phyloP scores from a whole-genome alignment of 2,329 filamentous ascomycete species.

The Beauveria sp. region DNA sequence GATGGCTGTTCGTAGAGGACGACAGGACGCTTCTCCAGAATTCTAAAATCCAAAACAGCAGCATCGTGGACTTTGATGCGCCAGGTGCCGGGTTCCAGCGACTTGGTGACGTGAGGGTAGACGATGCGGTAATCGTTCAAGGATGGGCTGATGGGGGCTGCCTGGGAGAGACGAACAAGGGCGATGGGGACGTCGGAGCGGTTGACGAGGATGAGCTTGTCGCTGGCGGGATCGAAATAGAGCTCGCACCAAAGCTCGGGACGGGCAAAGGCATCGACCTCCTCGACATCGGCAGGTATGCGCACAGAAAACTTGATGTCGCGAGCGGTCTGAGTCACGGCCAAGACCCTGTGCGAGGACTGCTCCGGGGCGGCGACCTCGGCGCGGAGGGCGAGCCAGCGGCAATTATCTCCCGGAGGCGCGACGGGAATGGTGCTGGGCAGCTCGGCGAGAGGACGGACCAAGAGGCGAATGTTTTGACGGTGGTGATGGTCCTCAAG shows the following conservation, averaged over 20 bases:
- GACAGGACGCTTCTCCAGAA: conserved; percentile 46
- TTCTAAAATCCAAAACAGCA: conserved; percentile 49
- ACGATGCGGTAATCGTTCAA: conserved; percentile 36
- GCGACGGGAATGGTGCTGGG: conserved; percentile 46
- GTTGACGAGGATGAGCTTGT: conserved; percentile 50
- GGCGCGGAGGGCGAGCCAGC: conserved; percentile 48
- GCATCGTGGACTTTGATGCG: conserved; percentile 42
- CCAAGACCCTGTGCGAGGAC: conserved; percentile 48
- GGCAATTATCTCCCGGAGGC: conserved; percentile 46
- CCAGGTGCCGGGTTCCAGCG: conserved; percentile 48
- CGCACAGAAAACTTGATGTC: conserved; percentile 54
- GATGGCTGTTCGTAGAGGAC: conserved; percentile 27
- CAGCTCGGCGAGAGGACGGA: conserved; percentile 45
- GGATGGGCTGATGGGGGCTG: conserved; percentile 29
- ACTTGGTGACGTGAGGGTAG: conserved; percentile 36
- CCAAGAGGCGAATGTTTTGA: conserved; percentile 49
- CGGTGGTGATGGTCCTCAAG: conserved; percentile 45
- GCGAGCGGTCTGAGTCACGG: conserved; percentile 51
- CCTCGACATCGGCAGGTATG: conserved; percentile 45
- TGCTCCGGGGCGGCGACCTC: conserved; percentile 44
- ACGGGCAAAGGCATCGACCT: conserved; percentile 34
- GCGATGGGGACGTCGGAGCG: conserved; percentile 46
- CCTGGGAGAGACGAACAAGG: conserved; percentile 37
- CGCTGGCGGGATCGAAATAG: conserved; percentile 52
- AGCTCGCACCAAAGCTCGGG: conserved; percentile 52